These are phyloP conservation scores for Spathaspora arborariae DNA, from an alignment of 805 yeast genomes.

Conservation along the genomic window DNA sequence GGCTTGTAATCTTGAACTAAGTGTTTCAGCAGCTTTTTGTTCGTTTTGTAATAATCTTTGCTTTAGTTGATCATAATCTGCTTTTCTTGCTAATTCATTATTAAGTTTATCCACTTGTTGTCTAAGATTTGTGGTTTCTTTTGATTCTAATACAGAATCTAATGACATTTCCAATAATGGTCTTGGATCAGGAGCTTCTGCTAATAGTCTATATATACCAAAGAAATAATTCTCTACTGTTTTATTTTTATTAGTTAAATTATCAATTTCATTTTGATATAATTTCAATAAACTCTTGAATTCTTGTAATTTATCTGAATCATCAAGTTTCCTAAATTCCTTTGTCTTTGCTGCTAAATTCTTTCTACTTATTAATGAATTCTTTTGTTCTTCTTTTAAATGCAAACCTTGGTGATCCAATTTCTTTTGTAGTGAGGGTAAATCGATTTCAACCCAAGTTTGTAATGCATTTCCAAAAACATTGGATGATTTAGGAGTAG, in stretches of 20 bases:
- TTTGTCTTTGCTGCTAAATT: slow-evolving; percentile 82
- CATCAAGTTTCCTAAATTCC: slow-evolving; percentile 68
- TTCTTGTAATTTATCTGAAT: slow-evolving; percentile 61
- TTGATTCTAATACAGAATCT: slow-evolving; percentile 54
- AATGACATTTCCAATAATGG: slow-evolving; percentile 71
- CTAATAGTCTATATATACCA: slow-evolving; percentile 67
- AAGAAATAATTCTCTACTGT: slow-evolving; percentile 69
- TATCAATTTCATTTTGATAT: slow-evolving; percentile 87
- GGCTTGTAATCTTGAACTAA: slow-evolving; percentile 53
- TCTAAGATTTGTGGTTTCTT: slow-evolving; percentile 50
- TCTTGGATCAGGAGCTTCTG: slow-evolving; percentile 92
- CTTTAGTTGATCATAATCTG: slow-evolving; percentile 78
- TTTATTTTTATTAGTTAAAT: slow-evolving; percentile 73
- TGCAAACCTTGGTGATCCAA: slow-evolving; percentile 73
- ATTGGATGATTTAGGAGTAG: slow-evolving; percentile 10
- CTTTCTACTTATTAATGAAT: slow-evolving; percentile 67
- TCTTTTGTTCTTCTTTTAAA: slow-evolving; percentile 66
- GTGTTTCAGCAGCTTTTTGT: slow-evolving; percentile 52
- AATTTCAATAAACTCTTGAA: slow-evolving; percentile 64
- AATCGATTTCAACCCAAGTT: slow-evolving; percentile 71
- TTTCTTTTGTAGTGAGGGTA: slow-evolving; percentile 64
- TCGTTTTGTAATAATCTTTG: slow-evolving; percentile 58
- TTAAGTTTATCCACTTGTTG: slow-evolving; percentile 48
- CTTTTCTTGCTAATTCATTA: slow-evolving; percentile 57
- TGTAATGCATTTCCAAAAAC: slow-evolving; percentile 57